These are phyloP conservation scores for Saccharomyces hybrid DNA, from an alignment of 1,139 yeast genomes.

Conservation along the genomic window DNA sequence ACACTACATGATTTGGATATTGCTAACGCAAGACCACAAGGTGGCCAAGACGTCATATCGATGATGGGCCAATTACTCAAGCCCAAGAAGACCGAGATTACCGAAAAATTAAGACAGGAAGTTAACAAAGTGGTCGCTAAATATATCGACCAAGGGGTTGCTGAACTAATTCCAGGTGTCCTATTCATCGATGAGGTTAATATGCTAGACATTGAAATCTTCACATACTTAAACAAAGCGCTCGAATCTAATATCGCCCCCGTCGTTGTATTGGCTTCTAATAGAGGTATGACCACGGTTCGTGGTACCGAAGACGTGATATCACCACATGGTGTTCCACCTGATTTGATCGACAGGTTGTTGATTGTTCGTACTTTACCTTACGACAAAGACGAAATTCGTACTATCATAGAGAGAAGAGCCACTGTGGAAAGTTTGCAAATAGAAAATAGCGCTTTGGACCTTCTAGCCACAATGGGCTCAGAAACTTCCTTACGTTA, in stretches of 20 bases:
- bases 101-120: constrained; percentile 87
- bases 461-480: constrained; percentile 65
- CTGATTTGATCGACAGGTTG: constrained; percentile 85
- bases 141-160: constrained; percentile 96
- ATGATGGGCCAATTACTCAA: constrained; percentile 98
- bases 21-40: constrained; percentile 96
- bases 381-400: constrained; percentile 75
- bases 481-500: constrained; percentile 76
- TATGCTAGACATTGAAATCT: constrained; percentile 94
- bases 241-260: constrained; percentile 90
- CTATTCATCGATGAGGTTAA: constrained; percentile 95
- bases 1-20: constrained; percentile 93
- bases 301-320: constrained; percentile 84
- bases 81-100: constrained; percentile 97
- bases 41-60: constrained; percentile 95
- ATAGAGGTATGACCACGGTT: constrained; percentile 89
- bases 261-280: constrained; percentile 88
- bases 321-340: constrained; percentile 96
- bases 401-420: constrained; percentile 73
- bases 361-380: constrained; percentile 88
- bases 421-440: constrained; percentile 67
- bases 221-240: constrained; percentile 89
- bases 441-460: constrained; percentile 59
- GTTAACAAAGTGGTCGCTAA: constrained; percentile 94
- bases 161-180: constrained; percentile 97